A percentile compares a stretch with the other conserved stretches of the same genome.
These are phyloP conservation scores for Cutaneotrichosporon arboriforme DNA, from an alignment of 1,284 basidiomycete species.

Conservation along the genomic window DNA sequence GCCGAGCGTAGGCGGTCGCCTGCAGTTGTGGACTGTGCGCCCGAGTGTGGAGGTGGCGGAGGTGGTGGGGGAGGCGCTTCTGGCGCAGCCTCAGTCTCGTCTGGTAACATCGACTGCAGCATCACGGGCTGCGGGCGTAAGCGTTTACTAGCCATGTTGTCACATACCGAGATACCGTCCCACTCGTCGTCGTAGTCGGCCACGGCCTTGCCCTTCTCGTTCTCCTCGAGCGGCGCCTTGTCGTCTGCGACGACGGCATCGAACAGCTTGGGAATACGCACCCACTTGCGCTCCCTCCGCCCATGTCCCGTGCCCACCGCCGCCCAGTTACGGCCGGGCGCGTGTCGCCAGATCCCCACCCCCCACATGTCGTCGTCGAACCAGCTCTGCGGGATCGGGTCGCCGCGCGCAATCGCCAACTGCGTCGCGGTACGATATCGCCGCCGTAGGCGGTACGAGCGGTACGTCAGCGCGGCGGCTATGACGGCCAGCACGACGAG, in stretches of 20 bases:
- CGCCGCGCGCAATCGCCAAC: conserved; percentile 35
- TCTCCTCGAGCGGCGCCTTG: not conserved
- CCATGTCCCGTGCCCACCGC: not conserved
- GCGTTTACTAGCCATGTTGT: not conserved
- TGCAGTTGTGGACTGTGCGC: no score
- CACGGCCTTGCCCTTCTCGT: not conserved
- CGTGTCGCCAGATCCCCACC: not conserved
- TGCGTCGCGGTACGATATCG: conserved; percentile 38
- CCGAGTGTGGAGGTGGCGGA: not conserved
- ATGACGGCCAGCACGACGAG: conserved; percentile 31
- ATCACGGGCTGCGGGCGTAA: conserved; percentile 13
- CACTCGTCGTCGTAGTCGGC: not conserved
- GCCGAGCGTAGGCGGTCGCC: not conserved
- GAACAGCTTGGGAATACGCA: conserved; percentile 23
- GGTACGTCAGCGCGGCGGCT: conserved; percentile 28
- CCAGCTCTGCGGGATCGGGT: conserved; percentile 19
- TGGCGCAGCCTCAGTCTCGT: not conserved
- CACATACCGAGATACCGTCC: not conserved
- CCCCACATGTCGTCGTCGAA: conserved; percentile 3
- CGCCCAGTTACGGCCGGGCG: conserved; percentile 3
- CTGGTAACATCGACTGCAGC: conserved; percentile 7
- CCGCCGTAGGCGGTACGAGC: conserved; percentile 31
- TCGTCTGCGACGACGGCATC: conserved; percentile 15
- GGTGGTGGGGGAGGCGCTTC: not conserved
- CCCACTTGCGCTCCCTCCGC: conserved; percentile 17